These are phyloP conservation scores for Firmiana major DNA, from an alignment of 345 rosid species.

Conservation along the genomic window DNA sequence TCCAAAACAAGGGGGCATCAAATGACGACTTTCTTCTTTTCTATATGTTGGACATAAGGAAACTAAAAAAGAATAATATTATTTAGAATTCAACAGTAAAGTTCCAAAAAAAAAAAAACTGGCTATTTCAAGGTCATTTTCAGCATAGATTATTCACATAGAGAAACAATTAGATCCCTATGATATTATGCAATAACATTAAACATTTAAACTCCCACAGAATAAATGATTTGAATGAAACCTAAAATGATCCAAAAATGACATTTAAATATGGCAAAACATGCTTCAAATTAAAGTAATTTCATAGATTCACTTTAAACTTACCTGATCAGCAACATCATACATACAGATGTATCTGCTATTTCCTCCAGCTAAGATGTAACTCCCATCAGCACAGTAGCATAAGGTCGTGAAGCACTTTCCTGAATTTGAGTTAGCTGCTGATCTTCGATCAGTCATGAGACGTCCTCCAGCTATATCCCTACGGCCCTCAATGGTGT, in stretches of 20 bases:
- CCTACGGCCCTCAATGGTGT: slow-evolving; percentile 93
- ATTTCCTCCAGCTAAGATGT: slow-evolving; percentile 86
- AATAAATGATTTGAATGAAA: background rate
- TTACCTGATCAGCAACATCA: slow-evolving; percentile 93
- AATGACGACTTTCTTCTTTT: background rate
- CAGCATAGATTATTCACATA: background rate
- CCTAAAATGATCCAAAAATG: background rate
- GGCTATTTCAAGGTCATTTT: background rate
- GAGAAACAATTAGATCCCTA: background rate
- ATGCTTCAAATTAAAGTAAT: background rate
- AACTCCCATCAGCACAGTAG: slow-evolving; percentile 95
- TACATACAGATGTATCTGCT: slow-evolving; percentile 98
- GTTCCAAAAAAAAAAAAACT: background rate
- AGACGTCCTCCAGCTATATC: slow-evolving; percentile 95
- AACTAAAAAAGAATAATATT: no score
- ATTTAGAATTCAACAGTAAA: background rate
- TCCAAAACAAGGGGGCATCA: background rate
- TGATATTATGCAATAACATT: background rate
- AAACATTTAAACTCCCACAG: background rate
- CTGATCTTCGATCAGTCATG: slow-evolving; percentile 85
- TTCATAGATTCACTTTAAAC: slow-evolving; percentile 5
- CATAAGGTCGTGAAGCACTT: slow-evolving; percentile 89
- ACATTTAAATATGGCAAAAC: background rate
- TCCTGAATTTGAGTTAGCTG: slow-evolving; percentile 93
- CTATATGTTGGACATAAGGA: background rate